A percentile compares a stretch with the other conserved stretches of the same genome.
phyloP scores from a whole-genome alignment of 164 flowering plant genomes.

The Tinospora cordifolia region DNA sequence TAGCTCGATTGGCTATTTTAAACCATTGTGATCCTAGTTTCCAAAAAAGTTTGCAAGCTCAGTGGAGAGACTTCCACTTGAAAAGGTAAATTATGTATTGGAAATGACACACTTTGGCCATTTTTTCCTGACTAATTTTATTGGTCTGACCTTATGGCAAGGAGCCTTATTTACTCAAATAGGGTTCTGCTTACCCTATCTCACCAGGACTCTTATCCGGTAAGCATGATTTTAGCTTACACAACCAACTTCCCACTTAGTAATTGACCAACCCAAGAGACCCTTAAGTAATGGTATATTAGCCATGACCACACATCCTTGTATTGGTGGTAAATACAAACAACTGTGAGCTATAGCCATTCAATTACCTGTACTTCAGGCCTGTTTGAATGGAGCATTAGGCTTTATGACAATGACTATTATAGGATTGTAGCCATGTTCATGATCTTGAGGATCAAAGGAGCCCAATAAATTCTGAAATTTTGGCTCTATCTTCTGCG shows the following conservation, averaged over 20 bases:
- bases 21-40: neutral
- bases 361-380: neutral
- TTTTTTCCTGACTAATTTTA: neutral
- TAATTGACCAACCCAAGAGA: neutral
- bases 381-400: neutral
- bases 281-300: neutral
- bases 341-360: neutral
- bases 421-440: neutral
- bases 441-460: neutral
- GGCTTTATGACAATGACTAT: neutral
- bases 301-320: neutral
- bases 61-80: neutral
- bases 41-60: neutral
- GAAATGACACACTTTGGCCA: neutral
- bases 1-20: neutral
- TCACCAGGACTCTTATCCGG: too few species aligned
- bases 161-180: too few species aligned
- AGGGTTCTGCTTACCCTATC: neutral
- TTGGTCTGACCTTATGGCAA: neutral
- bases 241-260: neutral
- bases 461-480: neutral
- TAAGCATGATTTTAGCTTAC: neutral
- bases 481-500: slow-evolving; percentile 1
- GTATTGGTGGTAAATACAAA: neutral
- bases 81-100: neutral